Conservation (phyloP, 2,329 filamentous ascomycete genomes). For the Ophiostoma sp. region DNA sequence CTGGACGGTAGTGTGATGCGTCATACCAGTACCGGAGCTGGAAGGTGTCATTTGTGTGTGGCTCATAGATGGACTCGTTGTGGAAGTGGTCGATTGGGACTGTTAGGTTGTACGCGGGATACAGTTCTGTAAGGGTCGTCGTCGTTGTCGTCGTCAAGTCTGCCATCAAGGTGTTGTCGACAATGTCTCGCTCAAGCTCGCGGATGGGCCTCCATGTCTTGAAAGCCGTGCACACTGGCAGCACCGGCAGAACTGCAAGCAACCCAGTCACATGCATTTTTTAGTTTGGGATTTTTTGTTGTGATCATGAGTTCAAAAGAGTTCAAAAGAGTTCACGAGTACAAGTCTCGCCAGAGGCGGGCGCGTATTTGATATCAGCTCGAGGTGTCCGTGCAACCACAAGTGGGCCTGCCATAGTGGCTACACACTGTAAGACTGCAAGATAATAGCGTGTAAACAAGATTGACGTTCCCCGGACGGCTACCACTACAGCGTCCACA, state of each 20-base stretch:
- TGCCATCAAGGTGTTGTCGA: background rate
- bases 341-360: background rate
- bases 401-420: background rate
- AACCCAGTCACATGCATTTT: conserved; percentile 1
- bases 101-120: conserved; percentile 39
- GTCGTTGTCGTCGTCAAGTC: background rate
- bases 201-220: conserved; percentile 5
- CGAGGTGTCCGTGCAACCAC: conserved; percentile 4
- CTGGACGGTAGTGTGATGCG: conserved; percentile 64
- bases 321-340: background rate
- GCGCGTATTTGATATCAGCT: background rate
- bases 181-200: conserved; percentile 14
- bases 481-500: conserved; percentile 10
- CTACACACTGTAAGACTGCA: background rate
- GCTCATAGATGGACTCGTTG: conserved; percentile 71
- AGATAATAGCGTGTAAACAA: conserved; percentile 13
- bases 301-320: background rate
- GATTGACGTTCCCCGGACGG: conserved; percentile 11
- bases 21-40: conserved; percentile 80
- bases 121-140: conserved; percentile 25
- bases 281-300: background rate
- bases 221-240: conserved; percentile 9
- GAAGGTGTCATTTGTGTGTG: conserved; percentile 65
- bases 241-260: conserved; percentile 10
- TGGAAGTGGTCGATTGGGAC: conserved; percentile 75